These are phyloP conservation scores for Cnidoscolus chayamansa DNA, from an alignment of 441 rosid species.

Conservation along the genomic window DNA sequence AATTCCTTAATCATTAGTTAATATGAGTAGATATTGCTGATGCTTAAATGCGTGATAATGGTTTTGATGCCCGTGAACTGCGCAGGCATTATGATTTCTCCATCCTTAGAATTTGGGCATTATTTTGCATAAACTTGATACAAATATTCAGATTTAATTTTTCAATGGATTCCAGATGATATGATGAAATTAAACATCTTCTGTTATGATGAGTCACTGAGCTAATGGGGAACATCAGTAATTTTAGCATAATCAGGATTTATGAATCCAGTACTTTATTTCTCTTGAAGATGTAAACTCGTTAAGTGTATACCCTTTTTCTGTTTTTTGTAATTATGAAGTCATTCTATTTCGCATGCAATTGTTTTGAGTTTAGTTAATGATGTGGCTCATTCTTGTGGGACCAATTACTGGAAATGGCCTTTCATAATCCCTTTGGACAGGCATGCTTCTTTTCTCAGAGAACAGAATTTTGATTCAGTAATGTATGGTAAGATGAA, in stretches of 20 bases:
- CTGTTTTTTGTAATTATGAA: too few species aligned
- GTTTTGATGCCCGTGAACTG: not conserved
- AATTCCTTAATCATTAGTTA: conserved; percentile 6
- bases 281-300: too few species aligned
- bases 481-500: too few species aligned
- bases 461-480: too few species aligned
- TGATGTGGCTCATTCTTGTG: not conserved
- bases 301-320: too few species aligned
- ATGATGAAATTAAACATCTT: not conserved
- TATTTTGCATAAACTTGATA: not conserved
- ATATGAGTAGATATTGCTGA: not conserved
- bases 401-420: not conserved
- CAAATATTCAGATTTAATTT: not conserved
- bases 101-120: not conserved
- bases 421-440: not conserved
- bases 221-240: not conserved
- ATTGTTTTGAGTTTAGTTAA: not conserved
- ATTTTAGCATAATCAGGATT: not conserved
- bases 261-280: not conserved
- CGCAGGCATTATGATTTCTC: not conserved
- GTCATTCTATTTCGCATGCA: not conserved
- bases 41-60: not conserved
- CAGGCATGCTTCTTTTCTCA: too few species aligned
- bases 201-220: not conserved
- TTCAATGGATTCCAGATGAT: not conserved